phyloP scores from a whole-genome alignment of 2,329 filamentous ascomycete species.

The Huntiella abstrusa region DNA sequence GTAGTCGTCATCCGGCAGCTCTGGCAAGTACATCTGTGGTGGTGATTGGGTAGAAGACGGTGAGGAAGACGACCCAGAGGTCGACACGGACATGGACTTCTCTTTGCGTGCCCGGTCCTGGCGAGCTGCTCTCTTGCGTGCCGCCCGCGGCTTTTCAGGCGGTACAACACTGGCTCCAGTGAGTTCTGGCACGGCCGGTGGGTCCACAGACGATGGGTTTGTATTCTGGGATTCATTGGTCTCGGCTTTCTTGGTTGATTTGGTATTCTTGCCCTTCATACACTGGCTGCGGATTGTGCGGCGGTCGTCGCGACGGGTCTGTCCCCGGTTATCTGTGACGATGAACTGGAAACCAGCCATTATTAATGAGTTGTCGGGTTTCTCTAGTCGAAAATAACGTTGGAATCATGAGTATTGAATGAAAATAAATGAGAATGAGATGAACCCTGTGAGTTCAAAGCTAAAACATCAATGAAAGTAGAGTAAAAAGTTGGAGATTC shows the following conservation, averaged over 20 bases:
- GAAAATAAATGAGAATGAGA: background rate
- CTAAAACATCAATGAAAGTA: too few relatives aligned
- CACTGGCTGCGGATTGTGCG: conserved; percentile 11
- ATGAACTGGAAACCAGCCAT: conserved; percentile 12
- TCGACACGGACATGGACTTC: too few relatives aligned
- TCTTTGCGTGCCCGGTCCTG: background rate
- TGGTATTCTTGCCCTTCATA: conserved; percentile 11
- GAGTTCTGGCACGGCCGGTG: background rate
- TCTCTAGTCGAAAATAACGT: background rate
- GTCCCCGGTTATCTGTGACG: conserved; percentile 12
- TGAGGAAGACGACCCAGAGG: background rate
- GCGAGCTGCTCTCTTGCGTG: background rate
- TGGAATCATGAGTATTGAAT: background rate
- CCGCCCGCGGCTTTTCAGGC: background rate
- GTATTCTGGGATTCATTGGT: background rate
- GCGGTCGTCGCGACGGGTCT: conserved; percentile 11
- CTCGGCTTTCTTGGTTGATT: background rate
- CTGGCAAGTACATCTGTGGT: background rate
- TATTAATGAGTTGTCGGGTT: background rate
- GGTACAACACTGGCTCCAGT: background rate
- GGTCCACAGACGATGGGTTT: too few relatives aligned
- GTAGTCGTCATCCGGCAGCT: too few relatives aligned
- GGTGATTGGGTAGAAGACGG: background rate
- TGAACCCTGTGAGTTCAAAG: background rate
- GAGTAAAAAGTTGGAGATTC: background rate